Base-by-base conservation (phyloP, 2,329 filamentous ascomycete species). In the Fusarium siculi region DNA sequence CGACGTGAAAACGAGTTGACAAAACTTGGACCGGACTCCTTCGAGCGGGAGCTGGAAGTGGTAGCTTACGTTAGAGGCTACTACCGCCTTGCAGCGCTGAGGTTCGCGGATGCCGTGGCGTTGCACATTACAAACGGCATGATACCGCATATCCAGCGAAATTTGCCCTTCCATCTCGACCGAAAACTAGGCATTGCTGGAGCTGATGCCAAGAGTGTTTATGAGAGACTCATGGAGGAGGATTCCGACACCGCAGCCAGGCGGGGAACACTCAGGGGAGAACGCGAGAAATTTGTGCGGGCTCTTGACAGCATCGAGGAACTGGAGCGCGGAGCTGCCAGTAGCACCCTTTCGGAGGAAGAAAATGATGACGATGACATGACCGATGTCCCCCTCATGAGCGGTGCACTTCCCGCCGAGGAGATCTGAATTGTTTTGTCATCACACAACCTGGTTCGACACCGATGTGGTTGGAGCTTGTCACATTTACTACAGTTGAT, bases 61-160 rank as follows among this genome's bases (percentile, higher is more conserved):
- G 87, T 92, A 0, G 86, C 90, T 0, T 89, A 90, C 8, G 86
- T 93, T 49, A 84, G 91, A 0, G 91, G 88, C 0, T 95, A 94
- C 79, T 95, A 95, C 77, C 85, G 89, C 52, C 87, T 92, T 9
- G 92, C 93, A 0, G 87, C 89, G 0, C 82, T 86, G 39, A 87
- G 92, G 4, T 92, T 94, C 74, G 85, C 90, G 2, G 92, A 95
- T 62, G 79, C 82, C 5, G 82, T 85, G 11, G 81, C 84, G 3
- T 82, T 88, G 30, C 82, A 85, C 53, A 80, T 88, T 60, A 83
- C 85, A 16, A 86, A 85, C 15, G 84, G 85, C 8, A 82, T 88
- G 77, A 82, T 89, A 10, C 86, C 87, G 0, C 78, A 81, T 7
- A 82, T 88, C 11, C 80, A 83, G 14, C 66, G 75, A 4, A 74